A percentile compares a stretch with the other conserved stretches of the same genome.
Conservation (phyloP, 345 rosid species). For the Lepidium africanum region DNA sequence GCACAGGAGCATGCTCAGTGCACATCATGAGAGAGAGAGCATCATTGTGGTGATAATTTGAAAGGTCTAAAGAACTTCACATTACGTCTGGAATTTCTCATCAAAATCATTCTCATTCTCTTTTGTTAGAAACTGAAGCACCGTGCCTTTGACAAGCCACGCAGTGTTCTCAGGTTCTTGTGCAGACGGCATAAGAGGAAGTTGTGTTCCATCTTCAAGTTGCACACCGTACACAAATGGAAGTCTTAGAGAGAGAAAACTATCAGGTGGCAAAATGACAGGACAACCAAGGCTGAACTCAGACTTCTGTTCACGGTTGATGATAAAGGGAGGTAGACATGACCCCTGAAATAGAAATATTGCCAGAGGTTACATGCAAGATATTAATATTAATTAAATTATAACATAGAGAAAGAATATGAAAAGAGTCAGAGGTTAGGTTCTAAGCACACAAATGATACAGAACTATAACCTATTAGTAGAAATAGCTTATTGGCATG, state of each 20-base stretch:
- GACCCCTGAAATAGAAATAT: conserved; percentile 41
- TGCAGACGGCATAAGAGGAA: conserved; percentile 54
- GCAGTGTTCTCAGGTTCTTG: conserved; percentile 72
- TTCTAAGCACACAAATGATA: neutral
- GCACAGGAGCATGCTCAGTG: neutral
- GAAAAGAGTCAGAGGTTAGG: neutral
- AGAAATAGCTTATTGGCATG: neutral
- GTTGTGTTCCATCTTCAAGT: conserved; percentile 41
- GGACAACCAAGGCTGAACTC: conserved; percentile 62
- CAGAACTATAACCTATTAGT: neutral
- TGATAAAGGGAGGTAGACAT: conserved; percentile 46
- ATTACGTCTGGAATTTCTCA: conserved; percentile 23
- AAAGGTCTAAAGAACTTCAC: conserved; percentile 9
- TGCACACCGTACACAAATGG: conserved; percentile 76
- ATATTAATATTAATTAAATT: neutral
- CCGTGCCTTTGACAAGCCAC: conserved; percentile 60
- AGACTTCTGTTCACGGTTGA: conserved; percentile 41
- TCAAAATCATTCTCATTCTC: conserved; percentile 30
- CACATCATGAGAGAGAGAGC: neutral
- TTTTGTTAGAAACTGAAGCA: conserved; percentile 55
- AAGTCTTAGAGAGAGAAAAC: conserved; percentile 64
- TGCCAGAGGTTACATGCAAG: neutral
- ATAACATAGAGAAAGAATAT: neutral
- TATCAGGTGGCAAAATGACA: conserved; percentile 72
- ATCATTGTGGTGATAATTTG: conserved; percentile 8